These are phyloP conservation scores for Saposhnikovia divaricata DNA, from an alignment of 129 eudicot genomes.

Conservation along the genomic window DNA sequence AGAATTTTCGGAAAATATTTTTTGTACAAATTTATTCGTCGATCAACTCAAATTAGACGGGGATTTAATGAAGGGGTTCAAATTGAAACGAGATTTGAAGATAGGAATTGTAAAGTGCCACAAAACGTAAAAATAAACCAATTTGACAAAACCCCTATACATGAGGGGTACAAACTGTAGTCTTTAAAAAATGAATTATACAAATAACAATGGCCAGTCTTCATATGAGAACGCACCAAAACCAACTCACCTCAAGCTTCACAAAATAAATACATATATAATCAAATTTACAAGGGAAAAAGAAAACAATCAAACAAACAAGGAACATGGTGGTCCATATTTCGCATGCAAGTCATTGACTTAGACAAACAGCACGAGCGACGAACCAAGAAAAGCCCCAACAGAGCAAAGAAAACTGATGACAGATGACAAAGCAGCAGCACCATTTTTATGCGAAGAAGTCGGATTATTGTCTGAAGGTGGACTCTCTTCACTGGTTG, in stretches of 20 bases:
- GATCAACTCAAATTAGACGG: too few species aligned
- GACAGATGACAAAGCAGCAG: slow-evolving; percentile 30
- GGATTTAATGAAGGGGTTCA: too few species aligned
- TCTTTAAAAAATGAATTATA: slow-evolving; percentile 11
- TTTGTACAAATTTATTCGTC: too few species aligned
- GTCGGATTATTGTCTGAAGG: slow-evolving; percentile 42
- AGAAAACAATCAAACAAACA: not conserved
- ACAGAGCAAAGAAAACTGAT: slow-evolving; percentile 25
- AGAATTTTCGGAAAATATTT: too few species aligned
- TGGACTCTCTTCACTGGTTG: slow-evolving; percentile 20
- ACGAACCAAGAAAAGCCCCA: slow-evolving; percentile 45
- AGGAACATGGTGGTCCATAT: not conserved
- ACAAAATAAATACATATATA: slow-evolving; percentile 3
- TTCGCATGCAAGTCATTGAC: not conserved
- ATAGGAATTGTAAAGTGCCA: too few species aligned
- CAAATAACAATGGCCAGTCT: not conserved
- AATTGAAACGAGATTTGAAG: too few species aligned
- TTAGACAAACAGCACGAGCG: slow-evolving; percentile 33
- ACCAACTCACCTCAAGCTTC: slow-evolving; percentile 1
- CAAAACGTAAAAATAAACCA: too few species aligned
- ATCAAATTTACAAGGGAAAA: not conserved
- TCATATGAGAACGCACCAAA: not conserved
- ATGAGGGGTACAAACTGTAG: too few species aligned
- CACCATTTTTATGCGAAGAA: slow-evolving; percentile 46
- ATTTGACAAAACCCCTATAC: too few species aligned